A percentile compares a stretch with the other conserved stretches of the same genome.
These are phyloP conservation scores for Musa itinerans DNA, from an alignment of 176 grass and related monocot genomes.

Conservation along the genomic window DNA sequence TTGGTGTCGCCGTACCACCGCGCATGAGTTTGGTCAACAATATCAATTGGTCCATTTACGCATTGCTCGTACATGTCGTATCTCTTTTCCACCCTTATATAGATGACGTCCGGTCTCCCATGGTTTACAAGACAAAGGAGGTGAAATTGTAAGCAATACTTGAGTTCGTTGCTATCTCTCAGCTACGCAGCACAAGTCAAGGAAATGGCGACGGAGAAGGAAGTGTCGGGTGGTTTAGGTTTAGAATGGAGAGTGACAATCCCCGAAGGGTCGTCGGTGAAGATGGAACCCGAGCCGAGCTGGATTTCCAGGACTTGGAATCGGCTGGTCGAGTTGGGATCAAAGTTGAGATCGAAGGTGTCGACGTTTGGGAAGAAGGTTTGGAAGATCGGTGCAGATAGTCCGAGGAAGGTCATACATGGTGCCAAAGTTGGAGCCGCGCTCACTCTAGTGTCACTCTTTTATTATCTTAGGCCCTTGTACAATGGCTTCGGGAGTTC, in stretches of 20 bases:
- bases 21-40: too few relatives aligned
- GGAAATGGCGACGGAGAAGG: neutral
- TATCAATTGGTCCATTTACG: too few relatives aligned
- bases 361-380: neutral
- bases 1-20: too few relatives aligned
- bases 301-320: neutral
- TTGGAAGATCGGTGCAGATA: neutral
- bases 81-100: too few relatives aligned
- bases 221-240: neutral
- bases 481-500: constrained; percentile 4
- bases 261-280: neutral
- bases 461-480: neutral
- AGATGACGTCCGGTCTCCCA: too few relatives aligned
- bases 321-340: neutral
- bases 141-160: too few relatives aligned
- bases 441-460: constrained; percentile 5
- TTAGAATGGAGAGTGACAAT: neutral
- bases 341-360: neutral
- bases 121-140: too few relatives aligned
- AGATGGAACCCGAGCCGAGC: neutral
- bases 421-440: neutral
- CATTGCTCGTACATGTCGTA: too few relatives aligned
- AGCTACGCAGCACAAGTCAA: neutral
- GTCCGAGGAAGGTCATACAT: neutral
- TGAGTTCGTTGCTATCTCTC: too few relatives aligned